Conservation (phyloP, 2,329 filamentous ascomycete species). For the Phoma sp. region DNA sequence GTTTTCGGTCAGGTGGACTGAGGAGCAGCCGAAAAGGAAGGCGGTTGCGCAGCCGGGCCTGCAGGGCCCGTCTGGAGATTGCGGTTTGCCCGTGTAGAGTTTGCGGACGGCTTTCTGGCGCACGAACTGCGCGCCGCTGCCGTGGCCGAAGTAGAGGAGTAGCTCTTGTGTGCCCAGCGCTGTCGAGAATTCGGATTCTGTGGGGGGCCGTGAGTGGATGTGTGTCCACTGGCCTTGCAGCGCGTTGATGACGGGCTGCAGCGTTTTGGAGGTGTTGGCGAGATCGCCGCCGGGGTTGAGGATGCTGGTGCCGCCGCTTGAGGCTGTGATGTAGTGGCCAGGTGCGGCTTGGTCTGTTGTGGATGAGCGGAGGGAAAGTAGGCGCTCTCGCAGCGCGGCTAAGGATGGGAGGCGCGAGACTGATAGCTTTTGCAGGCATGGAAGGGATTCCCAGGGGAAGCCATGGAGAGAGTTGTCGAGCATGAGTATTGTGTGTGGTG, state of each 20-base stretch:
- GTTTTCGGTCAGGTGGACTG: slow-evolving; percentile 77
- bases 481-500: slow-evolving; percentile 80
- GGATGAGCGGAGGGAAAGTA: slow-evolving; percentile 61
- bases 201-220: slow-evolving; percentile 72
- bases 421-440: slow-evolving; percentile 78
- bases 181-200: slow-evolving; percentile 76
- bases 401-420: slow-evolving; percentile 90
- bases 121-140: slow-evolving; percentile 93
- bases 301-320: slow-evolving; percentile 71
- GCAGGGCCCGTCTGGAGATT: neutral
- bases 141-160: slow-evolving; percentile 94
- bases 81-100: slow-evolving; percentile 60
- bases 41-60: slow-evolving; percentile 70
- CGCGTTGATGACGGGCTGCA: slow-evolving; percentile 68
- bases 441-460: slow-evolving; percentile 95
- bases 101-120: slow-evolving; percentile 81
- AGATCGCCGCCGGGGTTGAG: slow-evolving; percentile 90
- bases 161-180: slow-evolving; percentile 71
- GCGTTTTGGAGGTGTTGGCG: slow-evolving; percentile 75
- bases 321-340: slow-evolving; percentile 57
- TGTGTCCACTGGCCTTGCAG: slow-evolving; percentile 65
- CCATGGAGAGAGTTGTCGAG: slow-evolving; percentile 88
- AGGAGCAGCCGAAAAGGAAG: slow-evolving; percentile 94
- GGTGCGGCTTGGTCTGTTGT: slow-evolving; percentile 20
- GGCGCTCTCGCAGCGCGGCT: slow-evolving; percentile 76